Evolutionary conservation across 169 alveolate species (phyloP).

Genomic region (Cryptosporidium tyzzeri): DNA sequence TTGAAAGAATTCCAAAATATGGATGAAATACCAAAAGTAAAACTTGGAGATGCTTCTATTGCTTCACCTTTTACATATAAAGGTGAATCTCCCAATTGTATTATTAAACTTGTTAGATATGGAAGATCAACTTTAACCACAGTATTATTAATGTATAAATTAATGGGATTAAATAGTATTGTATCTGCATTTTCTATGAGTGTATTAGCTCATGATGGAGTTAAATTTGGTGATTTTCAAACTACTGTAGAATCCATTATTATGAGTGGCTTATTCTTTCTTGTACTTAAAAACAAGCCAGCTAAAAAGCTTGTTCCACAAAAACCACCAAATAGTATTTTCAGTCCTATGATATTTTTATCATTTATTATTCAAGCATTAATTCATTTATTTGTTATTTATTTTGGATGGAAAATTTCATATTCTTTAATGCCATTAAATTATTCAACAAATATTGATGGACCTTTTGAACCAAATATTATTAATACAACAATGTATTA

Average conservation of each 20-base stretch:
- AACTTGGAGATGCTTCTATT: conserved; percentile 97
- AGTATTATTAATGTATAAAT: conserved; percentile 95
- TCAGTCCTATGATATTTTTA: conserved; percentile 67
- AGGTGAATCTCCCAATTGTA: conserved; percentile 91
- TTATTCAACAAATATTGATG: conserved; percentile 84
- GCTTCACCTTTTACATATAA: conserved; percentile 98
- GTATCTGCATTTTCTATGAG: conserved; percentile 94
- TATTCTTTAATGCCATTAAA: conserved; percentile 70
- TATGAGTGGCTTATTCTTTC: conserved; percentile 67
- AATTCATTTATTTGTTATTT: conserved; percentile 82
- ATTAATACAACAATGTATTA: conserved; percentile 89
- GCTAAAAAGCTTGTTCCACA: conserved; percentile 32
- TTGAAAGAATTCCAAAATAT: conserved; percentile 82
- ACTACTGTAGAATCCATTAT: conserved; percentile 87
- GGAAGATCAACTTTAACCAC: conserved; percentile 96
- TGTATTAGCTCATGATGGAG: conserved; percentile 96
- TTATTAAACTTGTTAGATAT: conserved; percentile 90
- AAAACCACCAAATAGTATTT: conserved; percentile 70
- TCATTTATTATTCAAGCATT: conserved; percentile 83
- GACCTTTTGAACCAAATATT: conserved; percentile 87
- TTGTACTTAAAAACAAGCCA: conserved; percentile 58
- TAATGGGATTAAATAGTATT: conserved; percentile 94
- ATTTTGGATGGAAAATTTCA: conserved; percentile 86
- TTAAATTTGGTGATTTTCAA: conserved; percentile 97
- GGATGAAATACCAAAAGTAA: conserved; percentile 85